Evolutionary conservation across 371 early-diverging fungal genomes (phyloP).

Genomic region (Massospora cicadina): DNA sequence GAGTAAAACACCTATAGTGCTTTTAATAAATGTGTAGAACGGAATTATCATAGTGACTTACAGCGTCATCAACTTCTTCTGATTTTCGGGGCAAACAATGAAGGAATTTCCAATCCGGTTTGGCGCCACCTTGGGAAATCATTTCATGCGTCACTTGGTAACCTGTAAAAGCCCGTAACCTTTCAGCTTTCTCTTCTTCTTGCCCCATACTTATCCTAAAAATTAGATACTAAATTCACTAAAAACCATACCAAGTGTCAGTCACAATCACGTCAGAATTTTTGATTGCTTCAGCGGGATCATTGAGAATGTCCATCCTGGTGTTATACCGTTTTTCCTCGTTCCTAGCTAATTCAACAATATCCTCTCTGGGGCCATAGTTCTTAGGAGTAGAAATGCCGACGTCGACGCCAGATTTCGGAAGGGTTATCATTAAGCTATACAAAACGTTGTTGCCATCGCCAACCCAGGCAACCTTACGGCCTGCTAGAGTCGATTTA

Average conservation of each 20-base stretch:
- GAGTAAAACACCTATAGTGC: slow-evolving; percentile 61
- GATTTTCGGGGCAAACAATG: slow-evolving; percentile 91
- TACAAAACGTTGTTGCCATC: slow-evolving; percentile 91
- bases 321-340: slow-evolving; percentile 29
- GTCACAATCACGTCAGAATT: slow-evolving; percentile 81
- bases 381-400: slow-evolving; percentile 68
- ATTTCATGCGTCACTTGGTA: slow-evolving; percentile 74
- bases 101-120: slow-evolving; percentile 81
- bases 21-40: background rate
- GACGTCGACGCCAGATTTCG: slow-evolving; percentile 69
- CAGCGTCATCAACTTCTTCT: slow-evolving; percentile 91
- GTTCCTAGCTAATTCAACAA: slow-evolving; percentile 35
- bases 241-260: slow-evolving; percentile 70
- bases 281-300: slow-evolving; percentile 58
- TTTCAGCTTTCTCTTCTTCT: slow-evolving; percentile 71
- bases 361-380: slow-evolving; percentile 50
- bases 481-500: slow-evolving; percentile 33
- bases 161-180: slow-evolving; percentile 63
- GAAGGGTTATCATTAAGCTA: slow-evolving; percentile 69
- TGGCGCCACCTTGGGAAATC: slow-evolving; percentile 53
- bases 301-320: slow-evolving; percentile 33
- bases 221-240: background rate
- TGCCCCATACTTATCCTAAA: slow-evolving; percentile 86
- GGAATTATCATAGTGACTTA: slow-evolving; percentile 12
- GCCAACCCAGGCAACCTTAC: slow-evolving; percentile 87